phyloP scores from a whole-genome alignment of 2,329 filamentous ascomycete genomes.

The Monosporascus sp. region DNA sequence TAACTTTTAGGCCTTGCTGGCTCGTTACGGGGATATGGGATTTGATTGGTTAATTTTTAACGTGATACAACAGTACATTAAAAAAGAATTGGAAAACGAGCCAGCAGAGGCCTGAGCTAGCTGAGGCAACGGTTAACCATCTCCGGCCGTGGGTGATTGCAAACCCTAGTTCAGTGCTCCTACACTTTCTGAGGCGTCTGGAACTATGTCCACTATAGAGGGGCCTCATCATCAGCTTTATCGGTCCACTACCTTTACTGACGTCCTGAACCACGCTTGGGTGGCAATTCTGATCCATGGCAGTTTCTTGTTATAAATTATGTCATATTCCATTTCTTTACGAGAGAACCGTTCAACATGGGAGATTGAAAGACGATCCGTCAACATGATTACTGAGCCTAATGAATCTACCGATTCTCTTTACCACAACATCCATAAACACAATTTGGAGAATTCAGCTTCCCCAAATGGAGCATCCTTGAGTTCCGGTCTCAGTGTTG shows the following conservation, averaged over 20 bases:
- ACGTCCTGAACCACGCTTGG: not conserved
- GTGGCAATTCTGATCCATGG: not conserved
- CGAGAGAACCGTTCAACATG: not conserved
- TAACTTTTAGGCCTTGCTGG: no score
- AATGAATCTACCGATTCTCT: not conserved
- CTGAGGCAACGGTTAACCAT: no score
- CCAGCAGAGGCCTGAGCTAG: no score
- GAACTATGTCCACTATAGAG: no score
- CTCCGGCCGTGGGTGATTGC: no score
- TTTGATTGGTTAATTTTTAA: no score
- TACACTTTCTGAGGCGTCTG: no score
- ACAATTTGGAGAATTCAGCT: constrained; percentile 13
- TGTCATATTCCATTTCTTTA: not conserved
- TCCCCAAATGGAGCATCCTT: constrained; percentile 14
- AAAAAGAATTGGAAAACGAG: no score
- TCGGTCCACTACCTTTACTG: not conserved
- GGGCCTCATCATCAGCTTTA: no score
- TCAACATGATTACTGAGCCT: not conserved
- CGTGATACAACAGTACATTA: no score
- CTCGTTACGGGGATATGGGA: no score
- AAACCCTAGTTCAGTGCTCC: no score
- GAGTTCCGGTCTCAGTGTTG: constrained; percentile 8
- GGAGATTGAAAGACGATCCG: not conserved
- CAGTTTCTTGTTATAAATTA: not conserved
- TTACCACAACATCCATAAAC: constrained; percentile 17